Conservation (phyloP, 495 filamentous ascomycete species). For the Aspergillus nanangensis region DNA sequence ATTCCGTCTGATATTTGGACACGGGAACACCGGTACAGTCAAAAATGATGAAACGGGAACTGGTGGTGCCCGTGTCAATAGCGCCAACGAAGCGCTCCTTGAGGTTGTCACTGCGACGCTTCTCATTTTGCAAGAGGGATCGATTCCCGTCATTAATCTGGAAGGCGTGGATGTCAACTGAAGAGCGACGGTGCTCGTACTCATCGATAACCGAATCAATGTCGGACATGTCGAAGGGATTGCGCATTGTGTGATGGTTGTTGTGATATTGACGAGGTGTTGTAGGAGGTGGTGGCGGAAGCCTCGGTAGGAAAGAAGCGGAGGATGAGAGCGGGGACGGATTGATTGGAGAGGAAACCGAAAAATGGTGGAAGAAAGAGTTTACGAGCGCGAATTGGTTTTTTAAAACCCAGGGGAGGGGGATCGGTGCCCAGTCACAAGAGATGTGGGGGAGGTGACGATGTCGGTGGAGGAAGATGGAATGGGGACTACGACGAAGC, state of each 20-base stretch:
- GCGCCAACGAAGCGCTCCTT: constrained; percentile 57
- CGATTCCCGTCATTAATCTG: constrained; percentile 37
- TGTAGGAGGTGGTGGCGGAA: not conserved
- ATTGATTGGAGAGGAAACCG: not conserved
- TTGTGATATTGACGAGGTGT: not conserved
- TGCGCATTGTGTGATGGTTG: constrained; percentile 26
- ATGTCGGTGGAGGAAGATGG: too few relatives aligned
- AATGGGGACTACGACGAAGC: too few relatives aligned
- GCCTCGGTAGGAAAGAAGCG: not conserved
- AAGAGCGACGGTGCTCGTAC: constrained; percentile 16
- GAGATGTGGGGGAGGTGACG: too few relatives aligned
- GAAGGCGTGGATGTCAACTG: constrained; percentile 23
- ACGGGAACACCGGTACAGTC: constrained; percentile 73
- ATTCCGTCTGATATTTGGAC: constrained; percentile 87
- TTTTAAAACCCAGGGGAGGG: too few relatives aligned
- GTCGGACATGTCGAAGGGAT: constrained; percentile 38
- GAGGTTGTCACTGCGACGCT: constrained; percentile 26
- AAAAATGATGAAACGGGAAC: constrained; percentile 90
- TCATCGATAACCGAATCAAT: constrained; percentile 29
- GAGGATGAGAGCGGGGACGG: constrained; percentile 1
- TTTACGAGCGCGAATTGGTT: not conserved
- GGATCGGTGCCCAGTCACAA: too few relatives aligned
- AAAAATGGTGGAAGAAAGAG: not conserved
- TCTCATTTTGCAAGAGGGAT: constrained; percentile 38
- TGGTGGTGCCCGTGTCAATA: constrained; percentile 93